These are phyloP conservation scores for Arthrinium phaeospermum DNA, from an alignment of 2,329 filamentous ascomycete species.

Conservation along the genomic window DNA sequence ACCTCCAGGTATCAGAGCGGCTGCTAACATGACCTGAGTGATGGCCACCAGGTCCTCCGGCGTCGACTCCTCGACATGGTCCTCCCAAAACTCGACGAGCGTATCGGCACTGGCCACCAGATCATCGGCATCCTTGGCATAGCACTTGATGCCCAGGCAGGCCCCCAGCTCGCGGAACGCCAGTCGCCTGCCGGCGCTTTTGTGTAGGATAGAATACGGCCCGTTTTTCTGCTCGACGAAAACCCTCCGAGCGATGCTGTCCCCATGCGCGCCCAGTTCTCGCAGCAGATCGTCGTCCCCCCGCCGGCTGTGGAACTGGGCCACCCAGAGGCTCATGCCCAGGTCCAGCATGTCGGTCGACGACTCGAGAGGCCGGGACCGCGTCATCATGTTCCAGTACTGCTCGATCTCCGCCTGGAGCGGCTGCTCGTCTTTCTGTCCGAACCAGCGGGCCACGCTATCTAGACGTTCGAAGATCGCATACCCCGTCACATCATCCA, in stretches of 20 bases:
- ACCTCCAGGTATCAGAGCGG: constrained; percentile 61
- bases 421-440: constrained; percentile 29
- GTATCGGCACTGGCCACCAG: constrained; percentile 33
- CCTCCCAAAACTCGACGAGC: constrained; percentile 43
- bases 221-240: background rate
- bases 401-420: constrained; percentile 57
- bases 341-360: constrained; percentile 60
- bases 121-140: constrained; percentile 35
- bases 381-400: constrained; percentile 54
- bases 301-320: constrained; percentile 53
- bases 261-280: background rate
- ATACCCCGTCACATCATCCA: constrained; percentile 62
- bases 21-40: constrained; percentile 62
- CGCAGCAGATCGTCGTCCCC: background rate
- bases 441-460: constrained; percentile 41
- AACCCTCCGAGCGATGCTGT: background rate
- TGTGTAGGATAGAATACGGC: constrained; percentile 32
- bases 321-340: constrained; percentile 64
- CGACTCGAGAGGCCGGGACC: constrained; percentile 45
- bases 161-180: constrained; percentile 63
- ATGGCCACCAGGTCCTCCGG: constrained; percentile 55
- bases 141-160: constrained; percentile 52
- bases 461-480: constrained; percentile 56
- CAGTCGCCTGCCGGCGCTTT: constrained; percentile 33
- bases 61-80: constrained; percentile 32